A percentile compares a stretch with the other conserved stretches of the same genome.
These are phyloP conservation scores for Porodaedalea pini DNA, from an alignment of 1,284 basidiomycete genomes.

Conservation along the genomic window DNA sequence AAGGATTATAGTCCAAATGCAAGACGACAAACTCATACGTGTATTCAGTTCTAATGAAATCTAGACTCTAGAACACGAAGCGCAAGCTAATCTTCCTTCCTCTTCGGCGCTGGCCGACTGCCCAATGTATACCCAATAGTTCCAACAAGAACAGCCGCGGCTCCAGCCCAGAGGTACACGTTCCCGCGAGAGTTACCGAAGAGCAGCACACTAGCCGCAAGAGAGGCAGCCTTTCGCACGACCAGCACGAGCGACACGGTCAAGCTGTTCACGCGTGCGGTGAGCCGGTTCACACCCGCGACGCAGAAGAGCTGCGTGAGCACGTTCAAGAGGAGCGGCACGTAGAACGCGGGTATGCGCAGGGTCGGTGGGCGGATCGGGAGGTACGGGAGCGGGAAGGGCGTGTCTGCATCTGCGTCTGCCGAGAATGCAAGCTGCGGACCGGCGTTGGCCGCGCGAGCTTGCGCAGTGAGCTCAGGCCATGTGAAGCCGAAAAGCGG, in stretches of 20 bases:
- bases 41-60: neutral
- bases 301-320: slow-evolving; percentile 86
- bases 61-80: neutral
- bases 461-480: slow-evolving; percentile 48
- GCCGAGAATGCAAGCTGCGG: slow-evolving; percentile 30
- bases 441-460: slow-evolving; percentile 42
- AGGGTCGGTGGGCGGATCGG: slow-evolving; percentile 24
- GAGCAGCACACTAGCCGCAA: slow-evolving; percentile 69
- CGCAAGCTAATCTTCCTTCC: slow-evolving; percentile 21
- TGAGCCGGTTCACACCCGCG: slow-evolving; percentile 87
- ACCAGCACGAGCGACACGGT: slow-evolving; percentile 88
- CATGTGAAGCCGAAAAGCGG: slow-evolving; percentile 67
- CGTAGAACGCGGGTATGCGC: slow-evolving; percentile 58
- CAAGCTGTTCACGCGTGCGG: slow-evolving; percentile 72
- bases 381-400: slow-evolving; percentile 25
- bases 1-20: too few relatives aligned
- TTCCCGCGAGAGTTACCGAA: slow-evolving; percentile 33
- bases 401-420: slow-evolving; percentile 30
- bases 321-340: slow-evolving; percentile 75
- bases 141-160: slow-evolving; percentile 65
- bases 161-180: slow-evolving; percentile 60
- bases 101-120: slow-evolving; percentile 28
- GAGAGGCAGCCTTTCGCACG: slow-evolving; percentile 83
- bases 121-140: slow-evolving; percentile 67
- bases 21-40: too few relatives aligned